Percentiles rank a stretch among this genome's conserved stretches.
phyloP scores from a whole-genome alignment of 805 yeast genomes.

The Yarrowia sp. region DNA sequence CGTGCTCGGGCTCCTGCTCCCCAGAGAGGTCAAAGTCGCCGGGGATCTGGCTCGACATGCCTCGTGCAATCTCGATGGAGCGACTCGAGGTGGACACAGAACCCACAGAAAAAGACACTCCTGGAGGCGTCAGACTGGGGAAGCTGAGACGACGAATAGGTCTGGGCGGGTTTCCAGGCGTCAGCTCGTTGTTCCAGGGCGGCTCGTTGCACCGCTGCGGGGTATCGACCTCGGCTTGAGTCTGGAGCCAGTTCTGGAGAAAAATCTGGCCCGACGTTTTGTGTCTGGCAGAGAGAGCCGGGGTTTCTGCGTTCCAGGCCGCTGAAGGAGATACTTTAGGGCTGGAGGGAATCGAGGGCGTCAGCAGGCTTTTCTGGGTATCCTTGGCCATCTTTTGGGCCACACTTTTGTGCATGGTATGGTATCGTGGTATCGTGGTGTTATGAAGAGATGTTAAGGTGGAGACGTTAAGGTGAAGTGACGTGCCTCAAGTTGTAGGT shows the following conservation, averaged over 20 bases:
- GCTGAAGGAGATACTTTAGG: background rate
- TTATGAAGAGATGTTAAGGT: background rate
- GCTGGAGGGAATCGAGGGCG: background rate
- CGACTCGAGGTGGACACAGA: background rate
- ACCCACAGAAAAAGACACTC: background rate
- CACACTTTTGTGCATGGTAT: background rate
- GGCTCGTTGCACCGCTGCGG: constrained; percentile 7
- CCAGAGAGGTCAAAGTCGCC: constrained; percentile 22
- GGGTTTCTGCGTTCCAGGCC: background rate
- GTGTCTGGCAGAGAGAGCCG: background rate
- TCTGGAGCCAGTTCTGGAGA: constrained; percentile 19
- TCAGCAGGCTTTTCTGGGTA: background rate
- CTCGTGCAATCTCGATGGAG: constrained; percentile 2
- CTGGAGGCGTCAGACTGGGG: background rate
- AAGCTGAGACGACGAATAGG: constrained; percentile 10
- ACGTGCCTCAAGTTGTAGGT: no score
- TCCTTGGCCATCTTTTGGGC: background rate
- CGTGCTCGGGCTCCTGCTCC: no score
- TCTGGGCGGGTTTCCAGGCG: background rate
- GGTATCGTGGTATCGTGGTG: no score
- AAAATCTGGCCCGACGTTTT: constrained; percentile 19
- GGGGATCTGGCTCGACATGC: background rate
- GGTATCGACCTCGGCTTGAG: constrained; percentile 20
- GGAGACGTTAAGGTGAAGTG: no score
- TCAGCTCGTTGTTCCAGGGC: constrained; percentile 17